A percentile compares a stretch with the other conserved stretches of the same genome.
Conservation (phyloP, 352 stramenopile genomes). For the Discostella stelligera region DNA sequence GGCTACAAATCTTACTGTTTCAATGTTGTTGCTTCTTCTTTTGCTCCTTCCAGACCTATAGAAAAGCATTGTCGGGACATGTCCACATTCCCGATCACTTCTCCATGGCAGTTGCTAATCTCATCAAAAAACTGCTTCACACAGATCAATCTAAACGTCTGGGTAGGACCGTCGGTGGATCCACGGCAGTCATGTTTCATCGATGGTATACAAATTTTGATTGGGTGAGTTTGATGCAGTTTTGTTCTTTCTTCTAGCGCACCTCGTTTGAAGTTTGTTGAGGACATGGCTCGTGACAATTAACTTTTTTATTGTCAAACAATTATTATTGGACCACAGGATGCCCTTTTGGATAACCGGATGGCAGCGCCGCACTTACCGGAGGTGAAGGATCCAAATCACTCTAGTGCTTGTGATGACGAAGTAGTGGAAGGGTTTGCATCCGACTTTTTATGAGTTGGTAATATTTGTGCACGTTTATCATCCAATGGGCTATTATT, state of each 20-base stretch:
- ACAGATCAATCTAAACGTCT: slow-evolving; percentile 86
- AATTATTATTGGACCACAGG: slow-evolving; percentile 11
- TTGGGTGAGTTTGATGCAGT: slow-evolving; percentile 67
- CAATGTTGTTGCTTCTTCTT: background rate
- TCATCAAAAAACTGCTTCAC: slow-evolving; percentile 89
- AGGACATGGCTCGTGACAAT: background rate
- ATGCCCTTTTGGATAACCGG: slow-evolving; percentile 33
- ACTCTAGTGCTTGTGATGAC: slow-evolving; percentile 32
- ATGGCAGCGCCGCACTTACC: slow-evolving; percentile 30
- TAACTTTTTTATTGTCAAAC: background rate
- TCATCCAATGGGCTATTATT: too few species aligned
- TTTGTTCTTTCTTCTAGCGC: background rate
- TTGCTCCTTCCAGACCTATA: slow-evolving; percentile 5
- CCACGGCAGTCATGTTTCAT: slow-evolving; percentile 86
- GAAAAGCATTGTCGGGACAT: slow-evolving; percentile 71
- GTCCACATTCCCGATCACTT: slow-evolving; percentile 86
- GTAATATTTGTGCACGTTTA: background rate
- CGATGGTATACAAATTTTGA: slow-evolving; percentile 87
- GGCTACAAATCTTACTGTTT: background rate
- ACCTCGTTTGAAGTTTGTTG: background rate
- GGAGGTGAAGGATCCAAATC: slow-evolving; percentile 44
- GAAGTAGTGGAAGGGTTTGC: slow-evolving; percentile 44
- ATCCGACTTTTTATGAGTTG: slow-evolving; percentile 38
- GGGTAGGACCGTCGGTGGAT: slow-evolving; percentile 87
- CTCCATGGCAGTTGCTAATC: slow-evolving; percentile 75